phyloP scores from a whole-genome alignment of 805 yeast species.

The Wickerhamiella allomyrinae region DNA sequence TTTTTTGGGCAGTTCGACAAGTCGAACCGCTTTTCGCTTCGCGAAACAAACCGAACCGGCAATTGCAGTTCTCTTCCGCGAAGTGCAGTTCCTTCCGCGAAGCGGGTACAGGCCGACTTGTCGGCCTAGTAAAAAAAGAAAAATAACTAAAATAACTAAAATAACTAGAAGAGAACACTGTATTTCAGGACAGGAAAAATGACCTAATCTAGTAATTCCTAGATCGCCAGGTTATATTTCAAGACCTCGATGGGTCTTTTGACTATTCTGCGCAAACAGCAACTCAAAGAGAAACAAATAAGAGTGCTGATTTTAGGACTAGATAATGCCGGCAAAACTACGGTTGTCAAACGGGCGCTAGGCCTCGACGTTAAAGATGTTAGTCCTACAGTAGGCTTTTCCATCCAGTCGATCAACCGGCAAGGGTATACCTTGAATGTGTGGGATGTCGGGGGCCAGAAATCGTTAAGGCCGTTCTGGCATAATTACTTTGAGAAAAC shows the following conservation, averaged over 20 bases:
- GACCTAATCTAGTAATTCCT: too few species aligned
- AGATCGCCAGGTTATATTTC: too few species aligned
- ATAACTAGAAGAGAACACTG: too few species aligned
- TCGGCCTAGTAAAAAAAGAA: too few species aligned
- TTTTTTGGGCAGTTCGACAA: too few species aligned
- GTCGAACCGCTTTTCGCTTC: too few species aligned
- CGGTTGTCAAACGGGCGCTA: slow-evolving; percentile 51
- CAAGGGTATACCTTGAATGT: slow-evolving; percentile 23
- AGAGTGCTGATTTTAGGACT: slow-evolving; percentile 68
- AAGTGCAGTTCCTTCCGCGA: too few species aligned
- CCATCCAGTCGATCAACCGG: slow-evolving; percentile 43
- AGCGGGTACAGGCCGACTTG: too few species aligned
- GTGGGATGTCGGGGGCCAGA: slow-evolving; percentile 87
- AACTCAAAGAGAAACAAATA: slow-evolving; percentile 62
- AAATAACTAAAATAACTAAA: too few species aligned
- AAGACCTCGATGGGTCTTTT: slow-evolving; percentile 74
- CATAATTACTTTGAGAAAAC: slow-evolving; percentile 78
- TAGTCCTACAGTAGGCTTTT: slow-evolving; percentile 85
- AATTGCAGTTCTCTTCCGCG: too few species aligned
- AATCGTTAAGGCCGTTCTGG: slow-evolving; percentile 77
- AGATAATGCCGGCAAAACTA: slow-evolving; percentile 86
- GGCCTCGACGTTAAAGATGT: slow-evolving; percentile 38
- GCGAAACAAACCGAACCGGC: too few species aligned
- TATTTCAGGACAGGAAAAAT: too few species aligned
- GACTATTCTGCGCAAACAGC: slow-evolving; percentile 67